phyloP scores from a whole-genome alignment of 331 rosid genomes.

The Dryas integrifolia region DNA sequence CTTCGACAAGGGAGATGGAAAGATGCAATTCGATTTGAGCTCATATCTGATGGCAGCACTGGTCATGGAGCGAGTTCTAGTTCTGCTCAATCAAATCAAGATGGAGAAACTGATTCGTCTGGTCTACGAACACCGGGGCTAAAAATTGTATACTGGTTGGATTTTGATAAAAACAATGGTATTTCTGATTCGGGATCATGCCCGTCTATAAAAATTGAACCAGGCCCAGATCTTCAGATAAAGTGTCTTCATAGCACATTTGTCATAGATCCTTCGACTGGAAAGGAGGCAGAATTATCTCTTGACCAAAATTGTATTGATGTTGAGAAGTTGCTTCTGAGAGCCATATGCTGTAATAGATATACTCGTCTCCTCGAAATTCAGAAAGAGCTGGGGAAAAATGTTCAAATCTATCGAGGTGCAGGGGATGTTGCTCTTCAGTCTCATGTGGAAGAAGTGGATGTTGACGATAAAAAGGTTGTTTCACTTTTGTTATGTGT shows the following conservation, averaged over 20 bases:
- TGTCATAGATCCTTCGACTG: slow-evolving; percentile 83
- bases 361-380: slow-evolving; percentile 93
- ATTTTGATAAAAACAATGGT: slow-evolving; percentile 68
- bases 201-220: slow-evolving; percentile 85
- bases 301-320: slow-evolving; percentile 90
- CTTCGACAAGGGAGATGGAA: slow-evolving; percentile 97
- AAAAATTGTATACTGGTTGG: slow-evolving; percentile 88
- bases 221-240: slow-evolving; percentile 82
- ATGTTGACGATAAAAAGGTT: slow-evolving; percentile 67
- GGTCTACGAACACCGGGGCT: slow-evolving; percentile 82
- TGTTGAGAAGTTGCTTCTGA: slow-evolving; percentile 83
- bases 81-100: slow-evolving; percentile 62
- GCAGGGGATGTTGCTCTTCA: slow-evolving; percentile 74
- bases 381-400: slow-evolving; percentile 76
- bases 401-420: slow-evolving; percentile 62
- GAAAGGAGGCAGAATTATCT: slow-evolving; percentile 79
- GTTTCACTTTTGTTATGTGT: slow-evolving; percentile 11
- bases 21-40: slow-evolving; percentile 91
- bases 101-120: slow-evolving; percentile 79
- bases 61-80: slow-evolving; percentile 63
- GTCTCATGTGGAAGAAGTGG: slow-evolving; percentile 51
- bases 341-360: slow-evolving; percentile 84
- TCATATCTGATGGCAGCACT: slow-evolving; percentile 61
- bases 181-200: slow-evolving; percentile 59
- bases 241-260: slow-evolving; percentile 79